Evolutionary conservation across 2,329 filamentous ascomycete species (phyloP), one percentile per base, ranked within the genome.

Genomic region (Colletotrichum abscissum): DNA sequence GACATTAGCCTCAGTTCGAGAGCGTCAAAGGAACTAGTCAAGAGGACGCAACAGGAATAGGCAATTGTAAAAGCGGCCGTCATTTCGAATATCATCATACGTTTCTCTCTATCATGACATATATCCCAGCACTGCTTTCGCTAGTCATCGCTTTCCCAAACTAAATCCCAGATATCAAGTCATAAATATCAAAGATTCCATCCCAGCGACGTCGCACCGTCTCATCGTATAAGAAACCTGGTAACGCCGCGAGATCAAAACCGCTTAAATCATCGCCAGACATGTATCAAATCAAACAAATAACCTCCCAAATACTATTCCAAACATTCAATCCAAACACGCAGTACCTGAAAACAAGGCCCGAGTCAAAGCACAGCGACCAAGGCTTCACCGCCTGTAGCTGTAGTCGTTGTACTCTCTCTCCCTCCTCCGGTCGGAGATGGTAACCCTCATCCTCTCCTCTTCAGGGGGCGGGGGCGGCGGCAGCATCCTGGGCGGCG

Each of bases 391-490:
- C 4, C n/a, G 60, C 9, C 30, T 19, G 54, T 49, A 38, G 30
- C 7, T 71, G 69, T 84, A 83, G 46, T 81, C 80, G 28, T 8
- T 72, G 70, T 84, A 83, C 54, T 81, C 80, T 33, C 78, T 77
- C 70, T 78, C 77, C 30, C 82, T 74, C 60, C 78, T 77, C 26
- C 77, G 78, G 60, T 85, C 83, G 30, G 80, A 77, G 28, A 84
- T 82, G 28, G 77, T 77, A 22, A 85, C 77, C 56, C 79, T 75
- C 71, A 77, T 77, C 57, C 81, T 72, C 71, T 82, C 80, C 78
- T 81, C 75, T 76, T 82, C 76, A 73, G 77, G 78, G 72, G 78
- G 74, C 11, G 78, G 76, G 55, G 81, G 80, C 74, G 84, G 75
- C 56, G 80, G 77, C 26, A 78, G 75, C 26, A 75, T 67, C 19